These are phyloP conservation scores for Umbilicus rupestris DNA, from an alignment of 164 flowering plant species.

Conservation along the genomic window DNA sequence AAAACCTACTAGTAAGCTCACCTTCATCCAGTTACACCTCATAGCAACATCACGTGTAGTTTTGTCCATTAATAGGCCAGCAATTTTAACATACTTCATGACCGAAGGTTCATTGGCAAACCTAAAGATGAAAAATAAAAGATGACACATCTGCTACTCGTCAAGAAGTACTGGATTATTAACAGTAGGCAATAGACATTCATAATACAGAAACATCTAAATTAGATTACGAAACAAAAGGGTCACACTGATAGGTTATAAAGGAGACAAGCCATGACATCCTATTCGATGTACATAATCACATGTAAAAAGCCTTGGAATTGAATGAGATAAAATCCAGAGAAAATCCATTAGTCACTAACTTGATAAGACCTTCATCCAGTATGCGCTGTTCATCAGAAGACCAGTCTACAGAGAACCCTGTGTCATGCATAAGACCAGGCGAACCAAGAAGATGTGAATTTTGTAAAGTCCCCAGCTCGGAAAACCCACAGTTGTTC, in stretches of 20 bases:
- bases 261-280: not conserved
- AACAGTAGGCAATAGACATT: too few species aligned
- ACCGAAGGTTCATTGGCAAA: slow-evolving; percentile 5
- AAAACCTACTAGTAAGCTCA: not conserved
- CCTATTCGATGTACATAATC: not conserved
- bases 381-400: not conserved
- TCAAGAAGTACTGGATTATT: too few species aligned
- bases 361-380: slow-evolving; percentile 2
- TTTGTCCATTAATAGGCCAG: not conserved
- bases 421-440: not conserved
- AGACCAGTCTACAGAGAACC: slow-evolving; percentile 1
- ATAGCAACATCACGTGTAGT: slow-evolving; percentile 8
- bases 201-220: too few species aligned
- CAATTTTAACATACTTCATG: slow-evolving; percentile 7
- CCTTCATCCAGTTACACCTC: slow-evolving; percentile 9
- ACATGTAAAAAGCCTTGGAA: not conserved
- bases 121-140: not conserved
- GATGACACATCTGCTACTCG: too few species aligned
- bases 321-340: not conserved
- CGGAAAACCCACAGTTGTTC: not conserved
- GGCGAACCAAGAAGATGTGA: not conserved
- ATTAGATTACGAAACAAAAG: not conserved
- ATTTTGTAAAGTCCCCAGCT: not conserved
- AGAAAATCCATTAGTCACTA: not conserved
- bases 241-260: not conserved